These are phyloP conservation scores for Yamagishiella unicocca DNA, from an alignment of 139 green algal genomes.

Conservation along the genomic window DNA sequence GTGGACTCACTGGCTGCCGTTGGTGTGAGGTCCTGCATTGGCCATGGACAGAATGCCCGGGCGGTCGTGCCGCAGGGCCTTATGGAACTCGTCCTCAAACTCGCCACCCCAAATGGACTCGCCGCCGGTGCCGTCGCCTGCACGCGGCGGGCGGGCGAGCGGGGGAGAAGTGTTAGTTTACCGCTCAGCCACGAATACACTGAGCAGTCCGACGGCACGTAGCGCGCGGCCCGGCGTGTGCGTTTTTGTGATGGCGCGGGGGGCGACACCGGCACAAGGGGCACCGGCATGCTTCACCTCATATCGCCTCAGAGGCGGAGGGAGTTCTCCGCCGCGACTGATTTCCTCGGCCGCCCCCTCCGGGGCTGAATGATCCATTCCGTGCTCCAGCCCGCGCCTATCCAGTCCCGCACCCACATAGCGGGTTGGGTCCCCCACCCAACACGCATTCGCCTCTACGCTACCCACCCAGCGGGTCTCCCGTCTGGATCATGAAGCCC, in stretches of 20 bases:
- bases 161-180: not conserved
- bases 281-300: too few relatives aligned
- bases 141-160: not conserved
- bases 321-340: too few relatives aligned
- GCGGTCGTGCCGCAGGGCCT: slow-evolving; percentile 91
- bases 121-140: slow-evolving; percentile 96
- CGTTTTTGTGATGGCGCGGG: too few relatives aligned
- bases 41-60: slow-evolving; percentile 79
- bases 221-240: too few relatives aligned
- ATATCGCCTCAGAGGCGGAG: too few relatives aligned
- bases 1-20: slow-evolving; percentile 65
- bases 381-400: too few relatives aligned
- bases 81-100: slow-evolving; percentile 98
- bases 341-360: too few relatives aligned
- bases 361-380: too few relatives aligned
- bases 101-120: slow-evolving; percentile 97
- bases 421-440: not conserved
- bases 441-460: not conserved
- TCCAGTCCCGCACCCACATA: too few relatives aligned
- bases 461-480: slow-evolving; percentile 70
- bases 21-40: slow-evolving; percentile 77
- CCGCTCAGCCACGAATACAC: not conserved
- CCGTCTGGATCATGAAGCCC: slow-evolving; percentile 98
- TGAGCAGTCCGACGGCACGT: too few relatives aligned
- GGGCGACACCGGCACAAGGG: too few relatives aligned